Conservation (phyloP, 73 alveolate species). For the Paramecium octaurelia region DNA sequence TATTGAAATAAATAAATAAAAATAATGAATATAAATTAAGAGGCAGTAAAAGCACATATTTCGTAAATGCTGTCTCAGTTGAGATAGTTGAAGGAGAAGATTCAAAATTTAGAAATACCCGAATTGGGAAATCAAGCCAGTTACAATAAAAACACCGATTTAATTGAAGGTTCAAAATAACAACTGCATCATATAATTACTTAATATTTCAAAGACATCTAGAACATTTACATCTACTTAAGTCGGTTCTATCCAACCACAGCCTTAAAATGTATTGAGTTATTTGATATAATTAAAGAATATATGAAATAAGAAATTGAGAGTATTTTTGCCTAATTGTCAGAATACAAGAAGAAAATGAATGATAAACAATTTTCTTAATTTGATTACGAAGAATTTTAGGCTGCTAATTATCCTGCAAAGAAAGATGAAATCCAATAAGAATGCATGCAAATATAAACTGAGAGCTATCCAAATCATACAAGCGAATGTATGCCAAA, state of each 20-base stretch:
- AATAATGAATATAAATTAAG: not conserved
- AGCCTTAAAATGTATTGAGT: not conserved
- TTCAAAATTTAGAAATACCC: not conserved
- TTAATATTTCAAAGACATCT: not conserved
- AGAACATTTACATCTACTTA: not conserved
- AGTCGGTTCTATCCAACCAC: not conserved
- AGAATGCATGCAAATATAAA: not conserved
- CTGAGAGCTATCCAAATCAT: not conserved
- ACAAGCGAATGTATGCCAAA: not conserved
- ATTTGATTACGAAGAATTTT: constrained; percentile 23
- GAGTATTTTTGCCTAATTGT: not conserved
- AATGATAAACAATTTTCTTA: not conserved
- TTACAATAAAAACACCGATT: not conserved
- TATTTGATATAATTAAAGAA: not conserved
- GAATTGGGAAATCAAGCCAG: not conserved
- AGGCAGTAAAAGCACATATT: not conserved
- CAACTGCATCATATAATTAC: not conserved
- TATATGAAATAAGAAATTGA: constrained; percentile 10
- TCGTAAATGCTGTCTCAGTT: not conserved
- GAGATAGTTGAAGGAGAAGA: not conserved
- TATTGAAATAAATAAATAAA: not conserved
- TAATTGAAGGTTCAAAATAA: not conserved
- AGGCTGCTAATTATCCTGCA: not conserved
- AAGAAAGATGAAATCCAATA: not conserved
- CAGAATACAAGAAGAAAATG: constrained; percentile 13